These are phyloP conservation scores for Daldinia bambusicola DNA, from an alignment of 495 filamentous ascomycete species.

Conservation along the genomic window DNA sequence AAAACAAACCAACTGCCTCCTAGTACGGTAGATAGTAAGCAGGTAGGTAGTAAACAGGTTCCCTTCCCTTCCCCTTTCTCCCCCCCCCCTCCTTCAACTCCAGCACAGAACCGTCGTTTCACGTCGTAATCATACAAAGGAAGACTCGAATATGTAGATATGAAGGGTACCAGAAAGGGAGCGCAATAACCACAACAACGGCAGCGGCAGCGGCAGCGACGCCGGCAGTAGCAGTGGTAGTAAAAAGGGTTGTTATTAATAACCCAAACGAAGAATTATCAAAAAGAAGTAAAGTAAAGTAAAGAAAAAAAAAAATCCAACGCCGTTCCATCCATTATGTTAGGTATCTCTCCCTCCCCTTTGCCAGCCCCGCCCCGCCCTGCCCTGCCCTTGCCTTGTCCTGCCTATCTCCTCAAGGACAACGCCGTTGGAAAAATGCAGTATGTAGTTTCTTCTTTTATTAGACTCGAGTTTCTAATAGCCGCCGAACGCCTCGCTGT, in stretches of 20 bases:
- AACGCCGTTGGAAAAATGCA: constrained; percentile 41
- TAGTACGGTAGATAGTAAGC: not conserved
- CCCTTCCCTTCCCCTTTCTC: constrained; percentile 64
- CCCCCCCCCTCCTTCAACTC: constrained; percentile 52
- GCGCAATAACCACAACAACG: not conserved
- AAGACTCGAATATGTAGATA: not conserved
- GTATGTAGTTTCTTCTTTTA: constrained; percentile 8
- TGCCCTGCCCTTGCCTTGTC: not conserved
- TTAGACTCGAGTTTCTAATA: constrained; percentile 5
- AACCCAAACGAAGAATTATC: not conserved
- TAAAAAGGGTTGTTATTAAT: no score
- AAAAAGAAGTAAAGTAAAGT: not conserved
- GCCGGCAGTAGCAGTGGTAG: no score
- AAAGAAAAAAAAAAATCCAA: constrained; percentile 1
- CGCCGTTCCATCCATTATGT: not conserved
- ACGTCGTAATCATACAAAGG: constrained; percentile 25
- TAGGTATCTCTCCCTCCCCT: not conserved
- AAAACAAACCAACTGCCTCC: no score
- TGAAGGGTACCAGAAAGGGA: not conserved
- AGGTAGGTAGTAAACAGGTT: constrained; percentile 47
- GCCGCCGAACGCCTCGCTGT: constrained; percentile 24
- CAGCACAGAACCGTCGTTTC: constrained; percentile 4
- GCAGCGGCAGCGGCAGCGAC: not conserved
- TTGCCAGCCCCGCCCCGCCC: not conserved
- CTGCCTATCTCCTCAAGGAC: not conserved